Evolutionary conservation across 768 basidiomycete species (phyloP), one percentile per base, ranked within the genome.

Genomic region (Galerina marginata): DNA sequence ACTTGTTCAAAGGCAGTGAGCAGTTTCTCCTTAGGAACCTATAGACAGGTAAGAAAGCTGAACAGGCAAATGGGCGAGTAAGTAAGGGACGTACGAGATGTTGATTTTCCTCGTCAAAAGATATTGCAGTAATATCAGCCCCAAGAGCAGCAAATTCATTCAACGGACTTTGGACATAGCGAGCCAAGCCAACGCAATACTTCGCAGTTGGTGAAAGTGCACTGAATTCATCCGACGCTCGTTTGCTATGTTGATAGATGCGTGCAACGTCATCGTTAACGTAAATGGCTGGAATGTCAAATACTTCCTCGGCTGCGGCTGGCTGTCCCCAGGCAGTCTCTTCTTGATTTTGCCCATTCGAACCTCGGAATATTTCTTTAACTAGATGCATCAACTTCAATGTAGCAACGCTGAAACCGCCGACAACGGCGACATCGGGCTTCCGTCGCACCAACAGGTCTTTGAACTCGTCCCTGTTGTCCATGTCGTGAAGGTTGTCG

Each of bases 121-220:
- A 84, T 57, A 99, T 86, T 5, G 93, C 89, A 2, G 86, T 78
- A 51, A 99, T 87, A 73, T 97, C 94, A 10, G 83, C 63, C 2
- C 96, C 96, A 40, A 99, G 78, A 1, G 96, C 93, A 15, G 93
- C 91, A 71, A 92, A 96, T 72, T 99, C 97, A 69, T 93, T 96
- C 66, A 99, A 74, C 2, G 97, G 97, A 69, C 88, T 96, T 75
- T 99, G 97, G 5, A 86, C 82, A 68, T 95, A 99, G 58, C 97
- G 88, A 40, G 95, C 96, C 64, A 99, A 78, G 54, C 94, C 97
- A 49, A 99, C 83, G 69, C 96, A 98, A 70, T 98, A 99, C 73
- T 93, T 92, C 37, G 89, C 91, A 47, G 89, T 88, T 4, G 85
- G 77, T 0, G 93, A 86, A 45, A 96, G 77, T 0, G 89, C 81